These are phyloP conservation scores for Globisporangium nagaii DNA, from an alignment of 352 stramenopile species.

Conservation along the genomic window DNA sequence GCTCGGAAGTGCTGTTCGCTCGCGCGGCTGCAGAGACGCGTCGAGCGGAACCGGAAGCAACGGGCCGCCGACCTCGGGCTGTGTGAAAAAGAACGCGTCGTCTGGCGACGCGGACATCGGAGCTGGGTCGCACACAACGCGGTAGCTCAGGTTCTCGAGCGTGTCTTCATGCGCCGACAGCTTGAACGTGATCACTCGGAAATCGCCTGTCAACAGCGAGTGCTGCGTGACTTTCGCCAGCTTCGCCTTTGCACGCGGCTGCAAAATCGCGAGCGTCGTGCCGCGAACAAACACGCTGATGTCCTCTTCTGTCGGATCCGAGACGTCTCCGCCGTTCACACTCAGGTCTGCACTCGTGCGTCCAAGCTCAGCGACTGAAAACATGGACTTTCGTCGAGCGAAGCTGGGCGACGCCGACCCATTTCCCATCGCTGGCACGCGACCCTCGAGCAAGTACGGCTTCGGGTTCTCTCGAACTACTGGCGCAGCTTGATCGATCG, in stretches of 20 bases:
- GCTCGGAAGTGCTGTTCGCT: constrained; percentile 35
- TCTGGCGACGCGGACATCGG: constrained; percentile 28
- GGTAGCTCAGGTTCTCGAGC: constrained; percentile 48
- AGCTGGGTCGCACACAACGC: constrained; percentile 43
- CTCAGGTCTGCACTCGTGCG: constrained; percentile 24
- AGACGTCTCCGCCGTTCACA: constrained; percentile 8
- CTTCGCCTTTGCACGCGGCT: constrained; percentile 60
- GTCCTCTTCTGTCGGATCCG: constrained; percentile 32
- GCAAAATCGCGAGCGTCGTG: constrained; percentile 55
- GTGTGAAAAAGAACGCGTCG: constrained; percentile 59
- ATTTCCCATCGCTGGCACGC: constrained; percentile 80
- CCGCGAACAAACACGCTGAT: constrained; percentile 31
- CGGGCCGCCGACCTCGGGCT: constrained; percentile 22
- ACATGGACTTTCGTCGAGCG: constrained; percentile 72
- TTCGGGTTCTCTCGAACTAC: constrained; percentile 28
- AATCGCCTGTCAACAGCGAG: constrained; percentile 57
- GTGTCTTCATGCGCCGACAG: constrained; percentile 65
- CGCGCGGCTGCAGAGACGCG: constrained; percentile 38
- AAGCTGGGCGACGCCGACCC: constrained; percentile 81
- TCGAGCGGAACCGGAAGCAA: constrained; percentile 46
- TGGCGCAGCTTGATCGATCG: constrained; percentile 32
- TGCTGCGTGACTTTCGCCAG: constrained; percentile 51
- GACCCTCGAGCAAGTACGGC: constrained; percentile 48
- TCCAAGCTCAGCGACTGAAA: constrained; percentile 38
- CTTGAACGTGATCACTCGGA: constrained; percentile 54